phyloP scores from a whole-genome alignment of 306 rosid genomes.

The Fragaria vesca region DNA sequence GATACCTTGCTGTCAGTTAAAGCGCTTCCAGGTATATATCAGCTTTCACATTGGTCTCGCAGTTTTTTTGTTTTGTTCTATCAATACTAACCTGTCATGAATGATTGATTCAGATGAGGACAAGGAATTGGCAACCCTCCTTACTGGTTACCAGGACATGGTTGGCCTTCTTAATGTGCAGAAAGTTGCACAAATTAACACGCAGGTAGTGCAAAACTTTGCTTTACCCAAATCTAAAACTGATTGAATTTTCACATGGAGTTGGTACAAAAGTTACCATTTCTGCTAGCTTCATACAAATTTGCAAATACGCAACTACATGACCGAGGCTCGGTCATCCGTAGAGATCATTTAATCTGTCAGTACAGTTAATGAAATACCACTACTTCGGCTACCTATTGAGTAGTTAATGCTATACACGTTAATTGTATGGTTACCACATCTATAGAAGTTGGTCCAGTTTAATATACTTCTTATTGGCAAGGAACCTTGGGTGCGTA shows the following conservation, averaged over 20 bases:
- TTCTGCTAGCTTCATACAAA: neutral
- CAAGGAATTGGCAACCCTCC: conserved; percentile 80
- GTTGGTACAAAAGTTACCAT: neutral
- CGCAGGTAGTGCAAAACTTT: conserved; percentile 55
- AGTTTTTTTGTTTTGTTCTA: neutral
- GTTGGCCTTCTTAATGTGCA: conserved; percentile 77
- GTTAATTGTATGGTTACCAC: neutral
- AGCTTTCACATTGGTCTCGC: conserved; percentile 17
- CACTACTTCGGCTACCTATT: neutral
- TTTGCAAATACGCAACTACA: neutral
- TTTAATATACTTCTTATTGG: neutral
- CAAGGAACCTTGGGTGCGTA: neutral
- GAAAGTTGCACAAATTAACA: conserved; percentile 71
- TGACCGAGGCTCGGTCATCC: neutral
- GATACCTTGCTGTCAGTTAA: conserved; percentile 78
- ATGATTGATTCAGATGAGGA: conserved; percentile 62
- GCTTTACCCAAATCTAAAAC: neutral
- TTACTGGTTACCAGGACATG: conserved; percentile 94
- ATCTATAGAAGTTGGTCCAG: neutral
- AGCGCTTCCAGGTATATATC: conserved; percentile 76
- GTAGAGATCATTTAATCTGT: neutral
- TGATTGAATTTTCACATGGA: neutral
- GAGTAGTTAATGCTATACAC: neutral
- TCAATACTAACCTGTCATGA: conserved; percentile 2
- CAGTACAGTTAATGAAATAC: neutral